These are phyloP conservation scores for Vitis hybrid DNA, from an alignment of 177 flowering plant species.

Conservation along the genomic window DNA sequence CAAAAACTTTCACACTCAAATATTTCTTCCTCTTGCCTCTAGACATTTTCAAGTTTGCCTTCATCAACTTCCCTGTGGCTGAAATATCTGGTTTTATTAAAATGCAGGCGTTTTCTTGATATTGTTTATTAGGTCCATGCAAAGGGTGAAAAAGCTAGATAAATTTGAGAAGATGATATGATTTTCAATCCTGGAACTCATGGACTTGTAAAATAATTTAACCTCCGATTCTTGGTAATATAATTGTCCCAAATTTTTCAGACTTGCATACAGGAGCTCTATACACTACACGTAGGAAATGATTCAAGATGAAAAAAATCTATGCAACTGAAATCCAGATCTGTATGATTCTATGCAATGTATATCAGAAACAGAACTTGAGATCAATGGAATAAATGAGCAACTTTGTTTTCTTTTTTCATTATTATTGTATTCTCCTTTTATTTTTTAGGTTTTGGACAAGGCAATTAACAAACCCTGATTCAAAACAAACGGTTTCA, in stretches of 20 bases:
- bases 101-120: slow-evolving; percentile 71
- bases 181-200: neutral
- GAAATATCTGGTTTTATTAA: neutral
- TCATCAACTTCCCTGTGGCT: neutral
- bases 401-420: neutral
- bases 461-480: no score
- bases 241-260: neutral
- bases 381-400: neutral
- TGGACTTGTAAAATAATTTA: neutral
- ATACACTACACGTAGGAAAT: neutral
- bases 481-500: no score
- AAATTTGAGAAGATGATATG: slow-evolving; percentile 86
- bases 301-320: neutral
- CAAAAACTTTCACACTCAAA: no score
- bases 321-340: neutral
- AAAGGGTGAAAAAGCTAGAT: slow-evolving; percentile 73
- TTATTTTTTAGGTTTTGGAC: no score
- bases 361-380: neutral
- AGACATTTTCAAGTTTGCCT: neutral
- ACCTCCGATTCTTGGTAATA: neutral
- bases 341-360: neutral
- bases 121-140: slow-evolving; percentile 71
- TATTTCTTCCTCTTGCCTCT: no score
- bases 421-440: neutral
- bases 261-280: neutral